Evolutionary conservation across 1,284 basidiomycete species (phyloP).

Genomic region (Austroboletus olivaceoglutinosus): DNA sequence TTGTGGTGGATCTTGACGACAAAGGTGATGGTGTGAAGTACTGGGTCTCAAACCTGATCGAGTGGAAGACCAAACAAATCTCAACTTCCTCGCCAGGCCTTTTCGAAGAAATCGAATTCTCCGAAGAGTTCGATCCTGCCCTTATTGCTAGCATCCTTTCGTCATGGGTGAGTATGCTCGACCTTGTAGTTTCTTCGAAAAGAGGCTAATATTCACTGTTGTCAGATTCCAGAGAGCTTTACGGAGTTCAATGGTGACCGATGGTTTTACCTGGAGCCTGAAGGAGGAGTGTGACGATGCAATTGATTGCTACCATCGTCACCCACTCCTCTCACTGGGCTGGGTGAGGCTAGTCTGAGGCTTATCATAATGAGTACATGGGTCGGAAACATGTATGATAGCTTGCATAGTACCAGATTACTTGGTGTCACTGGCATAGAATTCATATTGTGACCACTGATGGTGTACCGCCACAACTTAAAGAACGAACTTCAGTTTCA

Average conservation of each 20-base stretch:
- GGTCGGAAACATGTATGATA: no score
- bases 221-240: constrained; percentile 1
- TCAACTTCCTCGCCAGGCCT: not conserved
- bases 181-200: not conserved
- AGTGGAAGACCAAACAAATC: not conserved
- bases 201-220: not conserved
- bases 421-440: no score
- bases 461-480: no score
- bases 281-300: no score
- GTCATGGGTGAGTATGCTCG: not conserved
- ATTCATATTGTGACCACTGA: no score
- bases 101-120: not conserved
- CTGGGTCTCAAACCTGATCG: not conserved
- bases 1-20: not conserved
- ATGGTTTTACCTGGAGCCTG: not conserved
- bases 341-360: no score
- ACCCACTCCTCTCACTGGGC: no score
- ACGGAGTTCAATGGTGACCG: not conserved
- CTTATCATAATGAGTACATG: no score
- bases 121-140: not conserved
- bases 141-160: constrained; percentile 1
- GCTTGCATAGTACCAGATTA: no score
- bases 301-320: no score
- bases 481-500: no score
- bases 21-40: not conserved